Evolutionary conservation across 805 yeast species (phyloP), one percentile per base, ranked within the genome.

Genomic region (Zygosaccharomyces siamensis): DNA sequence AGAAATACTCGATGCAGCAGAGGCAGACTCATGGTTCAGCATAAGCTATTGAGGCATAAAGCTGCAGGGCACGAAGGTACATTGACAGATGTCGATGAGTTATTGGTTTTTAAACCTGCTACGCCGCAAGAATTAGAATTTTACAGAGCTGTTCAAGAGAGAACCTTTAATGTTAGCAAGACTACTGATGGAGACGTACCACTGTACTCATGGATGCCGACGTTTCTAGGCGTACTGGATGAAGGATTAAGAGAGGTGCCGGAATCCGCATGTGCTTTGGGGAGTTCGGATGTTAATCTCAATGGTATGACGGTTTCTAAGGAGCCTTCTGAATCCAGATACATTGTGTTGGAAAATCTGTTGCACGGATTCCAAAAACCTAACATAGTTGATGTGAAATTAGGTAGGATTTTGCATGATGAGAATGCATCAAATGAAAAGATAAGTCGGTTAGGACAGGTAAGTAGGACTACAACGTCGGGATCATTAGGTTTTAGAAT

Each of bases 41-140:
- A 35, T 32, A 35, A 27, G 43, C 47, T 39, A 26, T 48, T 66
- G 43, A 54, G 64, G 47, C 87, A 86, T 60, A 85, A 82, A 67
- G 98, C 93, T 2, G 98, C 97, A 0, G 99, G 99, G 5, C 99
- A 92, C 60, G 86, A 75, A 5, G 98, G 96, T 0, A 78, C 85
- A 2, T 57, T 88, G 46, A 77, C 79, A 8, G 81, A 81, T 53
- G 75, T 65, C 5, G 78, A 77, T 36, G 95, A 89, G 0, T 67
- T 79, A 6, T 69, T 92, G 12, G 84, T 90, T 55, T 78, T 87
- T 48, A 92, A 93, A 65, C 82, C 83, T 0, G 73, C 90, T 0
- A 62, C 69, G 0, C 66, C 66, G 23, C 80, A 79, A 55, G 99
- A 92, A 66, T 66, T 85, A 26, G 81, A 78, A n/a, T 93, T 93